phyloP scores from a whole-genome alignment of 2,329 filamentous ascomycete species.

The Beauveria rudraprayagi region DNA sequence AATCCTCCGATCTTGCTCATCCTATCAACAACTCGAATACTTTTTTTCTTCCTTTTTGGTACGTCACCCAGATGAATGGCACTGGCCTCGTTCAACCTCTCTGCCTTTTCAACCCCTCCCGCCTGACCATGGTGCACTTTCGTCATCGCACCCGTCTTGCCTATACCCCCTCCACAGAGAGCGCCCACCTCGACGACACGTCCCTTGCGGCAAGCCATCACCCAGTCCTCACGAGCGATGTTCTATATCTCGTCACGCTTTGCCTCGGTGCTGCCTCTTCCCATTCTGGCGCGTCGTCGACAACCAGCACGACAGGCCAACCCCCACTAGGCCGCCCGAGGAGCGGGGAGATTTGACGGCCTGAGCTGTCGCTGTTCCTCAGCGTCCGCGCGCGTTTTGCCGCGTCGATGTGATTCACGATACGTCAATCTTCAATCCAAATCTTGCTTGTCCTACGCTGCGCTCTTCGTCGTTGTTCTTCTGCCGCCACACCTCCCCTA shows the following conservation, averaged over 20 bases:
- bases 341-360: slow-evolving; percentile 3
- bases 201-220: neutral
- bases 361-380: neutral
- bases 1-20: slow-evolving; percentile 1
- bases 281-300: neutral
- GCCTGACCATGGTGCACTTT: neutral
- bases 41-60: neutral
- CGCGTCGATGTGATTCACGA: neutral
- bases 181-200: neutral
- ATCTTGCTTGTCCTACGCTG: neutral
- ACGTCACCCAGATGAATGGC: neutral
- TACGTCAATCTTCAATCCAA: neutral
- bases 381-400: neutral
- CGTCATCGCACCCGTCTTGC: slow-evolving; percentile 2
- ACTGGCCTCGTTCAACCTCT: neutral
- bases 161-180: neutral
- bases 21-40: neutral
- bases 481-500: neutral
- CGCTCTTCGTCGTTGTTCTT: neutral
- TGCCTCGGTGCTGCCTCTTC: neutral
- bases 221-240: neutral
- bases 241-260: neutral
- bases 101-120: slow-evolving; percentile 6
- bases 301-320: neutral
- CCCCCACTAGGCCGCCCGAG: slow-evolving; percentile 10